Evolutionary conservation across 108 stramenopile species (phyloP), one percentile per base, ranked within the genome.

Genomic region (Skeletonema grethae): DNA sequence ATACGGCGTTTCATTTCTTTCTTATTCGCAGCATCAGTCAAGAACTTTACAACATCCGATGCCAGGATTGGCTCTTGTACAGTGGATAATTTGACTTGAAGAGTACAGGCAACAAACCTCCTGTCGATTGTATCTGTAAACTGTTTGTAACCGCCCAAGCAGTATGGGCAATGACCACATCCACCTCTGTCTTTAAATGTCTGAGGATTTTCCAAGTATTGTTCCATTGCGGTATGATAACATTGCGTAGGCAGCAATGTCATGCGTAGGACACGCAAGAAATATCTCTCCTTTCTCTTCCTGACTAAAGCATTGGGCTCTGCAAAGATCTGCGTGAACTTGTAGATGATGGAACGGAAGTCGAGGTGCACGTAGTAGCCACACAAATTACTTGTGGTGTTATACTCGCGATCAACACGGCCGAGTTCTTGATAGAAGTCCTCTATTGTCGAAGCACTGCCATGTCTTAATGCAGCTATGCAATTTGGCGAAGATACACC

Each of bases 361-460:
- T 69, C 58, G 7, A 69, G 9, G 24, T 57, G 39, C 13, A 69
- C 32, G 11, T 8, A 20, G 55, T 69, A 69, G 3, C 30, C 29
- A 55, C 58, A 32, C 4, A 4, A 13, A 18, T 36, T 57, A 38
- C 29, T 31, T 8, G 36, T 31, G 9, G 56, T 57, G 7, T 32
- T 57, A 30, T 57, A 36, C 4, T 22, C 16, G 7, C 68, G 29
- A 57, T 69, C 68, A 15, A 58, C 68, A 29, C 68, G 10, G 13
- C 68, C 68, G 15, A 56, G 31, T 57, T 69, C 68, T 35, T 69
- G 68, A 1, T 58, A 56, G 32, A 69, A 22, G 12, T 57, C 68
- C n/a, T 57, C 20, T 4, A 57, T 38, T 11, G 2, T 57, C 20
- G 46, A 25, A 2, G 43, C 25, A 11, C 50, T 46, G 1, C 66